Evolutionary conservation across 2,329 filamentous ascomycete species (phyloP).

Genomic region (Colletotrichum sp.): DNA sequence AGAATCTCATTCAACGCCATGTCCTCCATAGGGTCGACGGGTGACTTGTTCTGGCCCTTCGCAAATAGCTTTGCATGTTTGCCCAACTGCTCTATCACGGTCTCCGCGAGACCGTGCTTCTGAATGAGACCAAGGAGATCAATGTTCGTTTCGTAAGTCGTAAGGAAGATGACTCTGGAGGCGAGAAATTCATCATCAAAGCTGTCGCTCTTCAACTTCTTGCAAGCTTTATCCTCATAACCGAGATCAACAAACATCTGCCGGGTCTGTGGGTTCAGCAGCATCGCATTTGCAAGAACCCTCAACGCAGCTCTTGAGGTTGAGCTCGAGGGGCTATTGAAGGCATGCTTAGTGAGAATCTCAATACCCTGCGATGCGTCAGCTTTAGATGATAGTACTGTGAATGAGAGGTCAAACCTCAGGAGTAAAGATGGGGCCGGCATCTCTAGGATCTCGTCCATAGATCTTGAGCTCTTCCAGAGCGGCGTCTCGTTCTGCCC

Average conservation of each 20-base stretch:
- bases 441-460: conserved; percentile 73
- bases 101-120: conserved; percentile 69
- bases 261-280: conserved; percentile 71
- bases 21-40: conserved; percentile 67
- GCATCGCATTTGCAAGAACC: conserved; percentile 84
- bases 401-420: conserved; percentile 54
- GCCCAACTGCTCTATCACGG: conserved; percentile 71
- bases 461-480: conserved; percentile 78
- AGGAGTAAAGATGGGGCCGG: conserved; percentile 85
- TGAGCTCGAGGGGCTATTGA: conserved; percentile 66
- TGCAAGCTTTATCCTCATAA: conserved; percentile 70
- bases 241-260: conserved; percentile 77
- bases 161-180: conserved; percentile 80
- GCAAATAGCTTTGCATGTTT: conserved; percentile 65
- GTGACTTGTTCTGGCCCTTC: conserved; percentile 31
- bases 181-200: conserved; percentile 86
- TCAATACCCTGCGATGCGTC: conserved; percentile 68
- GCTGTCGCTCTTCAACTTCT: conserved; percentile 73
- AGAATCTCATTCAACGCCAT: conserved; percentile 84
- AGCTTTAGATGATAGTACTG: not conserved
- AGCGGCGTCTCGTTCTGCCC: conserved; percentile 64
- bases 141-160: conserved; percentile 77
- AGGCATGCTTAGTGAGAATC: conserved; percentile 74
- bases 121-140: conserved; percentile 70
- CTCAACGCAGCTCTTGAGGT: conserved; percentile 79